Evolutionary conservation across 257 asterid species (phyloP).

Genomic region (Mitragyna speciosa): DNA sequence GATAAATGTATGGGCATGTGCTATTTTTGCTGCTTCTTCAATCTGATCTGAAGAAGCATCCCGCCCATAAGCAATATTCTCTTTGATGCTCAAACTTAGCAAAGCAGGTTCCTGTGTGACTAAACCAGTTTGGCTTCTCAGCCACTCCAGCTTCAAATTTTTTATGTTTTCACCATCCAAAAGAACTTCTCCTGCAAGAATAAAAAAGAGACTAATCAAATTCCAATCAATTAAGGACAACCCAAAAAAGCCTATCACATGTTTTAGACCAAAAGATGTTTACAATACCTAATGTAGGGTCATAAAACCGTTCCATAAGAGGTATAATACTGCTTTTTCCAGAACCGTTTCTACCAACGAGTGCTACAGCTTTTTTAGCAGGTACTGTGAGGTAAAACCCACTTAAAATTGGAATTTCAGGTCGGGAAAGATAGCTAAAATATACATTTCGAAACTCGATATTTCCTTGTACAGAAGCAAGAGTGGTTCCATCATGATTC

Average conservation of each 20-base stretch:
- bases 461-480: constrained; percentile 87
- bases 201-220: background rate
- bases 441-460: constrained; percentile 98
- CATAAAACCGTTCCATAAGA: constrained; percentile 98
- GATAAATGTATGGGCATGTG: constrained; percentile 98
- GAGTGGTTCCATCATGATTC: constrained; percentile 82
- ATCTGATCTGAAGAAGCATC: constrained; percentile 85
- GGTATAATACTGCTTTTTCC: constrained; percentile 99
- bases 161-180: constrained; percentile 98
- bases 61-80: constrained; percentile 96
- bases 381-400: constrained; percentile 98
- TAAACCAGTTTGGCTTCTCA: constrained; percentile 94
- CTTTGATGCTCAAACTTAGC: constrained; percentile 91
- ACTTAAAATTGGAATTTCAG: constrained; percentile 98
- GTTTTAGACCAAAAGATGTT: background rate
- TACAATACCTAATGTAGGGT: constrained; percentile 87
- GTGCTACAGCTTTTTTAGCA: constrained; percentile 97
- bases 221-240: background rate
- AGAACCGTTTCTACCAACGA: constrained; percentile 98
- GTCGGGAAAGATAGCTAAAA: constrained; percentile 97
- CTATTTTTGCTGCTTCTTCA: constrained; percentile 99
- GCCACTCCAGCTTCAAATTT: constrained; percentile 95
- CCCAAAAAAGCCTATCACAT: background rate
- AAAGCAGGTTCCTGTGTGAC: constrained; percentile 99
- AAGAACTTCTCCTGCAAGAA: constrained; percentile 89